Base-by-base conservation (phyloP, 1,284 basidiomycete genomes). In the Ceratorhiza oryzae-sativae region DNA sequence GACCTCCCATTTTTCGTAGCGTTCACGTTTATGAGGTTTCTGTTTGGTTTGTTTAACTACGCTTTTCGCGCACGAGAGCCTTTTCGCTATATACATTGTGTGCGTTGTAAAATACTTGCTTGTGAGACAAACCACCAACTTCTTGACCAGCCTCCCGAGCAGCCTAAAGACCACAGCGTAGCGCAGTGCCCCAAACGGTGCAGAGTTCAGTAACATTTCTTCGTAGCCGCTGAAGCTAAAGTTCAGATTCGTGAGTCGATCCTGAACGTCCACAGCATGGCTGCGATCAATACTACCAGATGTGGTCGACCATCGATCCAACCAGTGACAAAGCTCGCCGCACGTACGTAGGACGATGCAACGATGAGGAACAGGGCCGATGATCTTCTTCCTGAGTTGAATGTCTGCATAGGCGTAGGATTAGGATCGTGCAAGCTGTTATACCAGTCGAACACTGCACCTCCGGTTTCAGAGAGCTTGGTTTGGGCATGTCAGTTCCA, bases 381-480 rank as follows among this genome's bases (percentile, higher is more conserved):
- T 30, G 3, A 18, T 20, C 9, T 61, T 45, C 42, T 61, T 8
- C 59, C 41, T n/a, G 46, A 45, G 23, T 61, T 20, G 12, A 61
- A 25, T 3, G 9, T 30, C 13, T 61, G 39, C 25, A 61, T 61
- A 32, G 10, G 8, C 25, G 0, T 61, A 27, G 20, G 41, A 23
- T 9, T 5, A 9, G 56, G 36, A 1, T 8, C 13, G 4, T 10
- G 9, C 18, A 61, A 39, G 9, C 15, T 18, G 41, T 46, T 27
- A 12, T 61, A 61, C 59, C 59, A 61, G 5, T 61, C 59, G 13
- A 61, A 61, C 18, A 61, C 59, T n/a, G 59, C 41, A 20, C 59
- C 59, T 9, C 15, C 27, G 15, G 46, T 32, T 30, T 18, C 1
- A 61, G 23, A 34, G 53, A 32, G 3, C 3, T 55, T 13, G 51